Conservation (phyloP, 2,329 filamentous ascomycete genomes). For the Fonsecaea pedrosoi region DNA sequence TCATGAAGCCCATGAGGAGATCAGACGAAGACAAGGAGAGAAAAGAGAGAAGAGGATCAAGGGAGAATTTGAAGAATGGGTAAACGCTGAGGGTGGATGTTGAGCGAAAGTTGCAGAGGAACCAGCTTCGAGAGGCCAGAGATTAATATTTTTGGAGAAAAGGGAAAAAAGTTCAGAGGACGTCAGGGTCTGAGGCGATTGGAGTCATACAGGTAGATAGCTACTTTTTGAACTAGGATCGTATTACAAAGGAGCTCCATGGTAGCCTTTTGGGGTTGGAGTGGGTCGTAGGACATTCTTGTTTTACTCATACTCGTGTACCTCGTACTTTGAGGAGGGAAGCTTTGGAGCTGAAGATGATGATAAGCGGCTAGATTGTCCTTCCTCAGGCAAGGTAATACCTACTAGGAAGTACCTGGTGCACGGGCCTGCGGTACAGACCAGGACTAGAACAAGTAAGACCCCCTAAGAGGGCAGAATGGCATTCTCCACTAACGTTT, state of each 20-base stretch:
- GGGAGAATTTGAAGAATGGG: background rate
- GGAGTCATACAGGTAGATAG: background rate
- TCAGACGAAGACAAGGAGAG: conserved; percentile 7
- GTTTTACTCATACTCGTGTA: background rate
- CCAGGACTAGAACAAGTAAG: too few relatives aligned
- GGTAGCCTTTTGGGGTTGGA: background rate
- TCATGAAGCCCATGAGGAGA: conserved; percentile 6
- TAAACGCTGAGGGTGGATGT: conserved; percentile 8
- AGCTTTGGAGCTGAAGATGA: background rate
- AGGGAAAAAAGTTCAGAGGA: background rate
- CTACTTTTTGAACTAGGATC: background rate
- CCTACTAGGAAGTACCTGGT: background rate
- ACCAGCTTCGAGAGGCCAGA: background rate
- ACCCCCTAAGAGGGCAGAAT: background rate
- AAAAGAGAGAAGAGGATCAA: background rate
- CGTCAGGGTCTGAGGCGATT: background rate
- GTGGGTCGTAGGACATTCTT: background rate
- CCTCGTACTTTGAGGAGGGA: background rate
- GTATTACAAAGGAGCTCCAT: conserved; percentile 1
- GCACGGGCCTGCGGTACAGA: too few relatives aligned
- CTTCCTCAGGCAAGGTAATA: too few relatives aligned
- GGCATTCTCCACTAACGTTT: background rate
- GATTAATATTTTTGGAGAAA: conserved; percentile 5
- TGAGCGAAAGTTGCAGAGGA: conserved; percentile 7
- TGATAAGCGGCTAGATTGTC: background rate